Base-by-base conservation (phyloP, 495 filamentous ascomycete genomes). In the Xylaria intraflava region DNA sequence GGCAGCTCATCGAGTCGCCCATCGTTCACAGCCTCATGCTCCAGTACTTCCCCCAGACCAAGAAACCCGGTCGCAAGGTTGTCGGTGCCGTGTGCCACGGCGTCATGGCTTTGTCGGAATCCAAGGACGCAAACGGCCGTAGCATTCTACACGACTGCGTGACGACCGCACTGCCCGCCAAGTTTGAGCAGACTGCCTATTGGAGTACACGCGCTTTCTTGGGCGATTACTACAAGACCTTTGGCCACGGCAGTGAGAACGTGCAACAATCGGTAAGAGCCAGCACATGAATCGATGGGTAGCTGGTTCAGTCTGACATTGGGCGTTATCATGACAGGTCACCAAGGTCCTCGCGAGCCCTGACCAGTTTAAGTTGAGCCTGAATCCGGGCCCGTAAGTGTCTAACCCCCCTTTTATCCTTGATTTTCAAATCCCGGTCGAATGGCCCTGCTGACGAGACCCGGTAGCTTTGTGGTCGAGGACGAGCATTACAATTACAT, bases 191-290 rank as follows among this genome's bases (percentile, higher is more conserved):
- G 42, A 49, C 59, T 10, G 71, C 73, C 4, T 81, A 72, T 43
- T 77, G 74, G 72, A 62, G 68, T 1, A 80, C 78, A 2, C 60
- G 76, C 35, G 67, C 65, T 0, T 74, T 78, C 40, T 64, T 81
- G 2, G 77, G 77, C 6, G 77, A 80, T 50, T 81, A 79, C 52
- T 80, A 80, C 56, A 81, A 80, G 66, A 81, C 77, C 3, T 81
- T 77, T 52, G 78, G 77, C 1, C 70, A 72, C 12, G 71, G 75
- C 0, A 77, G 72, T 48, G 73, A 75, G 24, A 66, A 72, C 41
- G 77, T 80, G 6, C 74, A 81, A 51, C 63, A 60, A 16, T 67
- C 66, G 42, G 77, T 78, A 66, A 57, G 64, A 50, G 35, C 1
- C 16, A 11, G 2, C 2, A 1, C 9, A 10, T 49, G 35, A 42